Evolutionary conservation across 768 basidiomycete genomes (phyloP), one percentile per base, ranked within the genome.

Genomic region (Myochromella boudieri): DNA sequence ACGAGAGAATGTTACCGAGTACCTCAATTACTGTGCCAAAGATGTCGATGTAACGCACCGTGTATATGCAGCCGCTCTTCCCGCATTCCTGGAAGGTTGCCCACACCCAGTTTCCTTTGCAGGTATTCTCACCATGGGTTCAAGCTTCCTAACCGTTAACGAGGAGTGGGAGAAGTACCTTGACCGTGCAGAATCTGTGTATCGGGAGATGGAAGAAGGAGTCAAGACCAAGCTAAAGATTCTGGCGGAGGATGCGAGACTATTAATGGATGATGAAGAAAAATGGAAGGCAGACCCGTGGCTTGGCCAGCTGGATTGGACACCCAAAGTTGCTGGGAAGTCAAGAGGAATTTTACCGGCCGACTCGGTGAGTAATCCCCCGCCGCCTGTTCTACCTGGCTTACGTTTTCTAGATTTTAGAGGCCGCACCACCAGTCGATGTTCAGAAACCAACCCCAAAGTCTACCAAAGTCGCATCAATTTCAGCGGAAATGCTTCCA

Each of bases 271-370:
- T 31, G 59, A 58, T 6, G 46, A 48, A 15, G 60, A 68, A 24
- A 65, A 61, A 39, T 92, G 84, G 87, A 78, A 74, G 61, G 72
- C 76, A 2, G 87, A 92, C 64, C 82, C 82, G 6, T 97, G 93
- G 92, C 66, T 95, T 11, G 78, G 74, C 39, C 97, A 99, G 63
- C 72, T 98, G 47, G 95, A 99, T 62, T 98, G 97, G 97, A 85
- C 90, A 1, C 91, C 91, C 1, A 97, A 98, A 64, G 72, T 77
- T 5, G 83, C 81, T 0, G 77, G 80, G 28, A 82, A 82, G 62
- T 82, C 85, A 7, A 72, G 89, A 59, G 87, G 87, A 0, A 60
- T 88, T 6, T 45, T 65, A 9, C 56, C 67, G 12, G 49, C 61
- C 1, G 64, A 67, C n/a, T 22, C 42, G 18, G 61, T 52, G 46